Percentiles rank a stretch among this genome's conserved stretches.
Evolutionary conservation across 73 alveolate genomes (phyloP).

Genomic region (Effrenium voratum): DNA sequence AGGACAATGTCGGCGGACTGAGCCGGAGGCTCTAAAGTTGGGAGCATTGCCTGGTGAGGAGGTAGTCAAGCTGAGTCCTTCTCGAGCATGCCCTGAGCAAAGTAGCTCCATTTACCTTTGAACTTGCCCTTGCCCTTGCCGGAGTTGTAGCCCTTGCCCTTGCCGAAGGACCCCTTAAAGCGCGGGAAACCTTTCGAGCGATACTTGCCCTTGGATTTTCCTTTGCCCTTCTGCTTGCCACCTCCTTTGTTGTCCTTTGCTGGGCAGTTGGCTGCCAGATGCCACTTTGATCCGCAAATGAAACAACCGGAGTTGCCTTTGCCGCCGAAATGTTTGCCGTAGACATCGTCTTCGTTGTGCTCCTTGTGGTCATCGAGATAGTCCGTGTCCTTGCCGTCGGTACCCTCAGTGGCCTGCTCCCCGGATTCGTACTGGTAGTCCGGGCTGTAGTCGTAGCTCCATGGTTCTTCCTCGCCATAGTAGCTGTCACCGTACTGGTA

Average conservation of each 20-base stretch:
- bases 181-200: neutral
- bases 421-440: neutral
- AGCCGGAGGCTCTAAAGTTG: neutral
- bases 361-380: too few species aligned
- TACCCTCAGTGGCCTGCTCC: neutral
- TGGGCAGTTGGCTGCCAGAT: neutral
- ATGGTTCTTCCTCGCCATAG: neutral
- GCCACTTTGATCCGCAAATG: constrained; percentile 22
- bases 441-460: too few species aligned
- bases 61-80: too few species aligned
- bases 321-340: too few species aligned
- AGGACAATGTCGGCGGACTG: neutral
- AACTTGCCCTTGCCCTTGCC: neutral
- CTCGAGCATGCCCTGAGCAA: too few species aligned
- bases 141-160: neutral
- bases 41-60: neutral
- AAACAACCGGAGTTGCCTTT: constrained; percentile 18
- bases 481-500: neutral
- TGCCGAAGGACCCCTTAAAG: neutral
- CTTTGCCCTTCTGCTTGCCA: neutral
- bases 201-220: neutral
- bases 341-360: too few species aligned
- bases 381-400: neutral
- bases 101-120: too few species aligned
- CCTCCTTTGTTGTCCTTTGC: too few species aligned